Conservation (phyloP, 2,329 filamentous ascomycete genomes). For the Colletotrichum gloeosporioides region DNA sequence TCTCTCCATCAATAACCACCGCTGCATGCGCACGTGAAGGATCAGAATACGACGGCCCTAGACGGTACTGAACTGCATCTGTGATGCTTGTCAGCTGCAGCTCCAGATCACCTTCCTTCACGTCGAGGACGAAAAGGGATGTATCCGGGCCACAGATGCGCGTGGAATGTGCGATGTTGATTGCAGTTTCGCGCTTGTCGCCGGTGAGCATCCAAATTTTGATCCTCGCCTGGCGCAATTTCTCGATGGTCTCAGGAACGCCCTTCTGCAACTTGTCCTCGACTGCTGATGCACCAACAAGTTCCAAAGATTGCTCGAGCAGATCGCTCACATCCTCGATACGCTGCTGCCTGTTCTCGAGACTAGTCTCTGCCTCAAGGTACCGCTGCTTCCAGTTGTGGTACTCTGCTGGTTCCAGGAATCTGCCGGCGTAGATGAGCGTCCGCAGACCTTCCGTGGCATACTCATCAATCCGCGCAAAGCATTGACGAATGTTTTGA, state of each 20-base stretch:
- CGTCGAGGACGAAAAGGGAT: conserved; percentile 78
- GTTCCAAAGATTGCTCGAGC: conserved; percentile 78
- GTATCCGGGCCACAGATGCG: conserved; percentile 75
- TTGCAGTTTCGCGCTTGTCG: conserved; percentile 87
- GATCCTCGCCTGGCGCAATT: conserved; percentile 81
- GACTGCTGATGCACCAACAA: conserved; percentile 85
- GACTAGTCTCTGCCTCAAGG: conserved; percentile 77
- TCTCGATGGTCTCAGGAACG: conserved; percentile 87
- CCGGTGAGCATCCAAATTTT: conserved; percentile 94
- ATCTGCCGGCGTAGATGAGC: conserved; percentile 79
- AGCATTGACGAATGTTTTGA: conserved; percentile 78
- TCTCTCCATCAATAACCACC: conserved; percentile 85
- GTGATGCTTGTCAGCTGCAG: conserved; percentile 68
- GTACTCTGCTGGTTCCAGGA: conserved; percentile 76
- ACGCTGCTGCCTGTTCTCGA: conserved; percentile 74
- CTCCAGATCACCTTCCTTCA: conserved; percentile 65
- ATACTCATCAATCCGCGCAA: conserved; percentile 88
- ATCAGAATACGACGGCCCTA: conserved; percentile 33
- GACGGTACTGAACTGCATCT: conserved; percentile 65
- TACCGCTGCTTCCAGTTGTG: conserved; percentile 76
- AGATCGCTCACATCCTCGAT: conserved; percentile 81
- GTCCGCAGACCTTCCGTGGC: conserved; percentile 85
- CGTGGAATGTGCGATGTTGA: conserved; percentile 83
- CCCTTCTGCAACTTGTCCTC: conserved; percentile 88
- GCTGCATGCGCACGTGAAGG: conserved; percentile 65